Conservation (phyloP, 176 grass and related monocot species). For the Dactylis glomerata region DNA sequence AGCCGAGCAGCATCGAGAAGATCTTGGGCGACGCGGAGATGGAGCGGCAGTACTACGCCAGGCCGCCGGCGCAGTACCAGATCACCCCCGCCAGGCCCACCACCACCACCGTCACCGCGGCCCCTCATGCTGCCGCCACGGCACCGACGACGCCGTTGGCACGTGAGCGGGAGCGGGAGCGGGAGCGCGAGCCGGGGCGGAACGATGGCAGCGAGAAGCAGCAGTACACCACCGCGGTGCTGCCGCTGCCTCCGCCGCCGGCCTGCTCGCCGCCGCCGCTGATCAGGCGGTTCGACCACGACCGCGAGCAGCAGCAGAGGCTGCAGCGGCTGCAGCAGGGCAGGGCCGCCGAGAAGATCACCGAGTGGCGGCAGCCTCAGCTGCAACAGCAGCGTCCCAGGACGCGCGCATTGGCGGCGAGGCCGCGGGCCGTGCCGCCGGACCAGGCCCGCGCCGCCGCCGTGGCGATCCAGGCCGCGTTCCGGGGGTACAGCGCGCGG, state of each 20-base stretch:
- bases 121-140: neutral
- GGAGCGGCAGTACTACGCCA: constrained; percentile 50
- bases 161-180: constrained; percentile 10
- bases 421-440: constrained; percentile 31
- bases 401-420: neutral
- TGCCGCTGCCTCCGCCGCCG: constrained; percentile 39
- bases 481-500: constrained; percentile 67
- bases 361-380: constrained; percentile 45
- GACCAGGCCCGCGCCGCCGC: constrained; percentile 52
- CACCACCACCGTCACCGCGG: neutral
- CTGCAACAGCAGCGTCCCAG: neutral
- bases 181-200: neutral
- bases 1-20: constrained; percentile 98
- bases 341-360: constrained; percentile 22
- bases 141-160: neutral
- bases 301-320: constrained; percentile 49
- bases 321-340: constrained; percentile 37
- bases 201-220: constrained; percentile 4
- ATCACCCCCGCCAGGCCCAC: constrained; percentile 32
- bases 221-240: constrained; percentile 17
- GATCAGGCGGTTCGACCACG: constrained; percentile 51
- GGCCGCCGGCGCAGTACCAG: constrained; percentile 46
- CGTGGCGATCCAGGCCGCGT: constrained; percentile 72
- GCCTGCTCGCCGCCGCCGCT: constrained; percentile 48
- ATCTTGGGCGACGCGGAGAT: constrained; percentile 85